A percentile compares a stretch with the other conserved stretches of the same genome.
Conservation (phyloP, 768 basidiomycete genomes). For the Cyathus striatus region DNA sequence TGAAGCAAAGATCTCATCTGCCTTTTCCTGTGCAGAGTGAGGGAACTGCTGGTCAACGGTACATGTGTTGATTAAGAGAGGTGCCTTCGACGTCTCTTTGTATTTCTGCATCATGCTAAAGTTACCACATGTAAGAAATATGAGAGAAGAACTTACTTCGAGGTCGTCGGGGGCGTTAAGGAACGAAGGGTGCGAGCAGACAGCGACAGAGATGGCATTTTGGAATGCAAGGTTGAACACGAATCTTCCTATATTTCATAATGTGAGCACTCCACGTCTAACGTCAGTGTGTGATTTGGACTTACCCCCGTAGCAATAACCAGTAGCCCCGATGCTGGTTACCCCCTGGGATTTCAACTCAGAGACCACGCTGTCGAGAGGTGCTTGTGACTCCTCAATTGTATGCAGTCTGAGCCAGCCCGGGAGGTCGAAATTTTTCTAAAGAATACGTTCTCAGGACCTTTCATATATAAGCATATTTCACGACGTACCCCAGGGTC, state of each 20-base stretch:
- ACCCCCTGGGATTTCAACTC: slow-evolving; percentile 58
- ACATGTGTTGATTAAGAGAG: slow-evolving; percentile 68
- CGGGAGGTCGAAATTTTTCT: slow-evolving; percentile 29
- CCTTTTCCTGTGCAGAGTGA: slow-evolving; percentile 30
- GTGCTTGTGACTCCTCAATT: slow-evolving; percentile 34
- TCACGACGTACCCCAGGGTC: slow-evolving; percentile 18
- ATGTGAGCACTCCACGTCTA: too few relatives aligned
- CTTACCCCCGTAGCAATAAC: slow-evolving; percentile 77
- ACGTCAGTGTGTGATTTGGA: too few relatives aligned
- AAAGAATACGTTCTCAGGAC: too few relatives aligned
- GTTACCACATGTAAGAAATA: too few relatives aligned
- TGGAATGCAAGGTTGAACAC: too few relatives aligned
- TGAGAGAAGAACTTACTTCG: too few relatives aligned
- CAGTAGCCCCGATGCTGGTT: slow-evolving; percentile 51
- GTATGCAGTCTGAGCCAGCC: slow-evolving; percentile 43
- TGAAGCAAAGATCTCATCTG: slow-evolving; percentile 45
- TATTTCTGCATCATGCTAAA: too few relatives aligned
- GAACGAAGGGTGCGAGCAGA: too few relatives aligned
- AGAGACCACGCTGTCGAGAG: slow-evolving; percentile 49
- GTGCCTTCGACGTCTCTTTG: slow-evolving; percentile 35
- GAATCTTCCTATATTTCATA: too few relatives aligned
- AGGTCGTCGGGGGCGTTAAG: too few relatives aligned
- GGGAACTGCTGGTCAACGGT: slow-evolving; percentile 48
- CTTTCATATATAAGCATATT: not conserved
- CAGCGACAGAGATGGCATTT: too few relatives aligned